Percentiles rank a stretch among this genome's conserved stretches.
Conservation (phyloP, 805 yeast genomes). For the Tetrapisispora fleetii region DNA sequence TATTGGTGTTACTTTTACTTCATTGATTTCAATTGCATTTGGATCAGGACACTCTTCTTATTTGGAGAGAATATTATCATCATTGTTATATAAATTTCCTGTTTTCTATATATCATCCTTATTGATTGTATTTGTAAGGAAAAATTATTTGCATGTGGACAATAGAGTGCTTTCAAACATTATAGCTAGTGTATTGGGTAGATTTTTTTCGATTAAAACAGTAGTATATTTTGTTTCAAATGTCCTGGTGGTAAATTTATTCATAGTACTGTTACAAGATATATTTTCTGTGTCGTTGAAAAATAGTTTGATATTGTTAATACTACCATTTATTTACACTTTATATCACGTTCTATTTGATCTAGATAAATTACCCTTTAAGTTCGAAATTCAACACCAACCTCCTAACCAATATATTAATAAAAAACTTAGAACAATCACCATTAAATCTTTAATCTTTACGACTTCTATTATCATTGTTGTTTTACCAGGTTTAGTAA, state of each 20-base stretch:
- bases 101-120: conserved; percentile 25
- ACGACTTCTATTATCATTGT: conserved; percentile 4
- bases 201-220: conserved; percentile 13
- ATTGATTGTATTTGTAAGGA: conserved; percentile 31
- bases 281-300: background rate
- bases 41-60: conserved; percentile 12
- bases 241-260: background rate
- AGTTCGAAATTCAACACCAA: conserved; percentile 31
- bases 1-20: conserved; percentile 20
- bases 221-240: conserved; percentile 10
- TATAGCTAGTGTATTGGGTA: conserved; percentile 15
- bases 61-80: conserved; percentile 12
- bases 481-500: conserved; percentile 19
- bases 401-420: conserved; percentile 30
- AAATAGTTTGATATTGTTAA: conserved; percentile 23
- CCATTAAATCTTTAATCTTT: conserved; percentile 27
- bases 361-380: conserved; percentile 43
- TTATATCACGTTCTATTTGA: conserved; percentile 44
- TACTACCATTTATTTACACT: conserved; percentile 38
- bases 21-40: conserved; percentile 17
- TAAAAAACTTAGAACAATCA: conserved; percentile 17
- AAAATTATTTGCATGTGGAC: conserved; percentile 33
- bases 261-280: conserved; percentile 8
- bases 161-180: conserved; percentile 21
- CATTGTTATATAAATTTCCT: conserved; percentile 24